Evolutionary conservation across 768 basidiomycete species (phyloP), one percentile per base, ranked within the genome.

Genomic region (Rhizopogon vesiculosus): DNA sequence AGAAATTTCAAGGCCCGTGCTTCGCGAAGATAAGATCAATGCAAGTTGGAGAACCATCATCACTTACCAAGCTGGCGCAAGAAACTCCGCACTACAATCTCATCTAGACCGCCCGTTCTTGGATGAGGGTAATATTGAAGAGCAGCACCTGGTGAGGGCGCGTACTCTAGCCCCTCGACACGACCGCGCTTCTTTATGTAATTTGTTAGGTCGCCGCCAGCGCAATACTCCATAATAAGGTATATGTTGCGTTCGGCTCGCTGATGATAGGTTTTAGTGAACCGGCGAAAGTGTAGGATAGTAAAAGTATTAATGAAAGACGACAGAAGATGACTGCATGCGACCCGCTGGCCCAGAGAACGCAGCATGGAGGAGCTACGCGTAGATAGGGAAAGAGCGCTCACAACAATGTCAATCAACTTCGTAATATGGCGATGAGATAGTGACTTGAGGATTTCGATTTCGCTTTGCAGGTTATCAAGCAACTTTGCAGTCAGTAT

Each of bases 381-480:
- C 38, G 8, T n/a, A 28, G 48, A 53, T 38, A 35, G 52, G 53
- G 56, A 50, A 43, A 22, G 22, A 45, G 46, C 18, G 71, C 80
- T 59, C 69, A 97, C 94, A 59, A 98, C 85, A 60, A 98, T 95
- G 68, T 98, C 93, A 52, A 94, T 84, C 28, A 99, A 77, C 61
- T 85, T 86, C 7, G 97, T 98, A 51, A 99, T 91, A 73, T 98
- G 93, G 42, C 90, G 78, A 71, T 99, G 94, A 5, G 87, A 90
- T 50, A 98, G 81, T 1, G 87, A 86, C 76, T 98, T 98, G 64
- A 98, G 83, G 59, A 99, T 98, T 59, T 93, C 86, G 56, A 98
- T 98, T 78, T 99, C 97, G 63, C 90, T 91, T 69, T 97, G 93
- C n/a, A 98, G 83, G 67, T 98, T 98, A 75, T 98, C 95, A 56